Percentiles rank a stretch among this genome's conserved stretches.
These are phyloP conservation scores for Hyparrhenia diplandra DNA, from an alignment of 176 grass and related monocot species.

Conservation along the genomic window DNA sequence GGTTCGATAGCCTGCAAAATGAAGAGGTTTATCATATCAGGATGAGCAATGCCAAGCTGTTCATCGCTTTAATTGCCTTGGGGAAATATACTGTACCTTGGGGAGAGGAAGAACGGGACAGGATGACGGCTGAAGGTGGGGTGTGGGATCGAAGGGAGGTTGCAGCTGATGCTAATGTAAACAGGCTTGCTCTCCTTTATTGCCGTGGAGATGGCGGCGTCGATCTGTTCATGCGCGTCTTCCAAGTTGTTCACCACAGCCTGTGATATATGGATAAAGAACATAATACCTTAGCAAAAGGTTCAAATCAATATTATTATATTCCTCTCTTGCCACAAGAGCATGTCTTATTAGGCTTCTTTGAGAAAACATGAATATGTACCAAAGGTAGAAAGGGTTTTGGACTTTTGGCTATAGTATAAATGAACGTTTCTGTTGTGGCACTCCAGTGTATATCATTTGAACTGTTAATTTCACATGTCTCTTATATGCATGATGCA, in stretches of 20 bases:
- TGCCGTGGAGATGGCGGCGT: conserved; percentile 55
- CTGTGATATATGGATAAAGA: not conserved
- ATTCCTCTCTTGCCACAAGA: not conserved
- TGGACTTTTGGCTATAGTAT: not conserved
- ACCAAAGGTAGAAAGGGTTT: not conserved
- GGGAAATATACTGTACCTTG: conserved; percentile 16
- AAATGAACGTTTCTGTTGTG: not conserved
- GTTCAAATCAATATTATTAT: not conserved
- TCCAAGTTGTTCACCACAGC: conserved; percentile 59
- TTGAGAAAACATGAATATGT: not conserved
- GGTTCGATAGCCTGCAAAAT: conserved; percentile 39
- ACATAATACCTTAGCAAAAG: not conserved
- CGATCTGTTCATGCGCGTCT: conserved; percentile 59
- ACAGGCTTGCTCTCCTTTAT: conserved; percentile 60
- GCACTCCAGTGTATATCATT: not conserved
- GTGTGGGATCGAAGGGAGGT: conserved; percentile 45
- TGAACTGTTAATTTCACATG: not conserved
- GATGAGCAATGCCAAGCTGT: not conserved
- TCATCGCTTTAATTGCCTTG: not conserved
- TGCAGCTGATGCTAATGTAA: conserved; percentile 60
- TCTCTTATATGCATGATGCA: not conserved
- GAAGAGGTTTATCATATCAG: not conserved
- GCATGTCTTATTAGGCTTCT: not conserved
- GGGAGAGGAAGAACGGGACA: conserved; percentile 58
- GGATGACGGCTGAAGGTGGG: conserved; percentile 37